phyloP scores from a whole-genome alignment of 768 basidiomycete species.

The Pholiota molesta region DNA sequence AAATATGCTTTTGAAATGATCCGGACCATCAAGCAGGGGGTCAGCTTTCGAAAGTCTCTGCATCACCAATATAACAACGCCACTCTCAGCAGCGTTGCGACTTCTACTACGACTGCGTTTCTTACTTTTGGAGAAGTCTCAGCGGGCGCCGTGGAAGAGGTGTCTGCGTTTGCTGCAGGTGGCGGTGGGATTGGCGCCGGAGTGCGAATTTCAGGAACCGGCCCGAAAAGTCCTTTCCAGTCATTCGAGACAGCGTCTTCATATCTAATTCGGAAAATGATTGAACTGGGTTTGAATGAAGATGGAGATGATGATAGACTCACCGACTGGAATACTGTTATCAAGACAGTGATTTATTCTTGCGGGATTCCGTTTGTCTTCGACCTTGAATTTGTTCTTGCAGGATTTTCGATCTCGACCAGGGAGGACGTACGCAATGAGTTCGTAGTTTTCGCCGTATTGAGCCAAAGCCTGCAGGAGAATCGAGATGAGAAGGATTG shows the following conservation, averaged over 20 bases:
- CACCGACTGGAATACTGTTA: slow-evolving; percentile 77
- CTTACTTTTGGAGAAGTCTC: slow-evolving; percentile 20
- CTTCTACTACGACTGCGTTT: slow-evolving; percentile 31
- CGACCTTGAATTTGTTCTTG: slow-evolving; percentile 91
- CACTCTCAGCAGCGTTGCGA: slow-evolving; percentile 30
- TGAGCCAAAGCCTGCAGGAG: slow-evolving; percentile 77
- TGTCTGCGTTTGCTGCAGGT: slow-evolving; percentile 18
- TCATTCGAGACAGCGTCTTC: slow-evolving; percentile 73
- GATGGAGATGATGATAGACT: slow-evolving; percentile 18
- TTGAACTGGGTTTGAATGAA: not conserved
- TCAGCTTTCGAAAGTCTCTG: slow-evolving; percentile 30
- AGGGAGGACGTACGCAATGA: slow-evolving; percentile 85
- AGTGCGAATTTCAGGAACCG: slow-evolving; percentile 65
- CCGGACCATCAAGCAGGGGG: not conserved
- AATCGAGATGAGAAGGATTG: slow-evolving; percentile 10
- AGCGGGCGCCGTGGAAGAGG: slow-evolving; percentile 10
- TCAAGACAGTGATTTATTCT: slow-evolving; percentile 77
- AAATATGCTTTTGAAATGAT: not conserved
- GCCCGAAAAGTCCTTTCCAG: slow-evolving; percentile 87
- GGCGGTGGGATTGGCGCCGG: slow-evolving; percentile 36
- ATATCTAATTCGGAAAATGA: slow-evolving; percentile 52
- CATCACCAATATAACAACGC: slow-evolving; percentile 39
- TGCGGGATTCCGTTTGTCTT: slow-evolving; percentile 81
- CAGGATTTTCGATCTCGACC: slow-evolving; percentile 87
- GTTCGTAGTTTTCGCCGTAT: slow-evolving; percentile 91